A percentile compares a stretch with the other conserved stretches of the same genome.
Evolutionary conservation across 2,329 filamentous ascomycete genomes (phyloP).

Genomic region (Exophiala bonariae): DNA sequence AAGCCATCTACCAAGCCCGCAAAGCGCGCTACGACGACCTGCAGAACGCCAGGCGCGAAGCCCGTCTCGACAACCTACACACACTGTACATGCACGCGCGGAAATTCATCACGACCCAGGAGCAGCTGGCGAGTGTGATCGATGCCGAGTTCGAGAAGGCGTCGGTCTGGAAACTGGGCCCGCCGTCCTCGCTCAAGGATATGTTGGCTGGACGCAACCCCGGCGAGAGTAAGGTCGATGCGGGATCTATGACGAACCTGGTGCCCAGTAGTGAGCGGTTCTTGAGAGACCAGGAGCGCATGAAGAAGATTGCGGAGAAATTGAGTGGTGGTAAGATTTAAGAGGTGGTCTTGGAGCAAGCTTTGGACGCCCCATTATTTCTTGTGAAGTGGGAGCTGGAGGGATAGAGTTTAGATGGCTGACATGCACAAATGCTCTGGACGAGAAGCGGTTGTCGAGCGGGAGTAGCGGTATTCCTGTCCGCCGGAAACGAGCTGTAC

Average conservation of each 20-base stretch:
- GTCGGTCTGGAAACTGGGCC: slow-evolving; percentile 52
- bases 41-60: slow-evolving; percentile 55
- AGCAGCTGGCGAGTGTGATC: slow-evolving; percentile 71
- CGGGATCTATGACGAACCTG: not conserved
- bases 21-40: slow-evolving; percentile 42
- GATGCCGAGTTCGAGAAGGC: slow-evolving; percentile 71
- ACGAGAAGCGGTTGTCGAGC: too few species aligned
- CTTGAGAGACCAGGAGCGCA: slow-evolving; percentile 51
- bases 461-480: too few species aligned
- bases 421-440: too few species aligned
- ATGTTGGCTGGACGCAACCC: slow-evolving; percentile 36
- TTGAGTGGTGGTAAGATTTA: slow-evolving; percentile 67
- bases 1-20: slow-evolving; percentile 38
- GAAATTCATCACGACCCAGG: slow-evolving; percentile 80
- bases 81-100: slow-evolving; percentile 87
- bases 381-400: too few species aligned
- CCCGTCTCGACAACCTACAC: slow-evolving; percentile 71
- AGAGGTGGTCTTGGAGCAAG: slow-evolving; percentile 1
- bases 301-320: slow-evolving; percentile 65
- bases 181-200: slow-evolving; percentile 49
- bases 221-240: not conserved
- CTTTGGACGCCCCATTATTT: not conserved
- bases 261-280: slow-evolving; percentile 29
- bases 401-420: too few species aligned
- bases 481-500: too few species aligned